These are phyloP conservation scores for Lobosporangium transversale DNA, from an alignment of 192 early-diverging fungal species.

Conservation along the genomic window DNA sequence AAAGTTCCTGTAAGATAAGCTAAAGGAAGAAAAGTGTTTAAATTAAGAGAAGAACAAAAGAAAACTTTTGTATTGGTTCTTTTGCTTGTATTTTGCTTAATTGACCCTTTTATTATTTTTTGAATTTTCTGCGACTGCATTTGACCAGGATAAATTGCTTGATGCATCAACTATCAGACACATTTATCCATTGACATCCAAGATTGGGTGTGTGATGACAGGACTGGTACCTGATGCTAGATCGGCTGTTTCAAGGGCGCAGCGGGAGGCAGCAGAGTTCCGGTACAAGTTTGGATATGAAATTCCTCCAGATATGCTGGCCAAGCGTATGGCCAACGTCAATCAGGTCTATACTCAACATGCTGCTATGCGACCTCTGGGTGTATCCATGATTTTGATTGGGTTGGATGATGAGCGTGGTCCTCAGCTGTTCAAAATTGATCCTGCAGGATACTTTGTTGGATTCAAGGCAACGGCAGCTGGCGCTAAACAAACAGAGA, in stretches of 20 bases:
- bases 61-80: too few species aligned
- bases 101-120: not conserved
- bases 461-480: slow-evolving; percentile 97
- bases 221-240: slow-evolving; percentile 97
- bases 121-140: too few species aligned
- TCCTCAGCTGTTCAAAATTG: slow-evolving; percentile 97
- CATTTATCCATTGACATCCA: slow-evolving; percentile 90
- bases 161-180: slow-evolving; percentile 94
- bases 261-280: slow-evolving; percentile 97
- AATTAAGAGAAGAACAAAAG: too few species aligned
- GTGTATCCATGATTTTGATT: slow-evolving; percentile 98
- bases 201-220: slow-evolving; percentile 98
- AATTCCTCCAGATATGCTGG: slow-evolving; percentile 95
- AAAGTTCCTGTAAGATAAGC: slow-evolving; percentile 85
- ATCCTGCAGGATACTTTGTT: slow-evolving; percentile 98
- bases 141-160: slow-evolving; percentile 97
- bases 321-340: slow-evolving; percentile 97
- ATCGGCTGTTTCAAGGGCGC: slow-evolving; percentile 91
- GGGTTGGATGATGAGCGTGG: slow-evolving; percentile 96
- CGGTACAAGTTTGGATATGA: slow-evolving; percentile 99
- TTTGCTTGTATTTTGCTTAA: too few species aligned
- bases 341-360: slow-evolving; percentile 99
- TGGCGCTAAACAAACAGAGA: slow-evolving; percentile 95
- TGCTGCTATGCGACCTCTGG: slow-evolving; percentile 97
- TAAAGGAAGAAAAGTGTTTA: too few species aligned